These are phyloP conservation scores for Talaromyces albobiverticillius DNA, from an alignment of 2,329 filamentous ascomycete genomes.

Conservation along the genomic window DNA sequence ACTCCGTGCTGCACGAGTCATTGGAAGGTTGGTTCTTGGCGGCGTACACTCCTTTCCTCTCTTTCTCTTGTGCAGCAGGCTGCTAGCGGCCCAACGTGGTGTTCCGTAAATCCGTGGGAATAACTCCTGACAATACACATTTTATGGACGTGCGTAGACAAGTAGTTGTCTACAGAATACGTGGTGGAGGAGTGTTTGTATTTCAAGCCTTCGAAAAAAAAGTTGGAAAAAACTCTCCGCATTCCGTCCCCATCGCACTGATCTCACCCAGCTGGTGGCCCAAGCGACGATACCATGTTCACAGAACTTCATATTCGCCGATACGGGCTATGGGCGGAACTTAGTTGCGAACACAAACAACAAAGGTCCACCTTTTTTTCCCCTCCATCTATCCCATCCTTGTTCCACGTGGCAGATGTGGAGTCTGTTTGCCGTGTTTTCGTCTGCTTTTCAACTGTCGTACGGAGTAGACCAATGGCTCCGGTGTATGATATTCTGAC, in stretches of 20 bases:
- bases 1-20: neutral
- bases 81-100: too few species aligned
- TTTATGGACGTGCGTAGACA: too few species aligned
- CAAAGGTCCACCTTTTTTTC: neutral
- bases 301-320: too few species aligned
- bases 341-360: neutral
- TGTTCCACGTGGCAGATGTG: conserved; percentile 10
- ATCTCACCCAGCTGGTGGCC: neutral
- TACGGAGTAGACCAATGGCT: neutral
- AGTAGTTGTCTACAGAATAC: too few species aligned
- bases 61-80: too few species aligned
- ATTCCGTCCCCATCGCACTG: neutral
- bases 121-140: too few species aligned
- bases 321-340: neutral
- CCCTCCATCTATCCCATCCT: neutral
- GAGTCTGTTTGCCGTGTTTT: neutral
- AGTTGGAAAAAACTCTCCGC: too few species aligned
- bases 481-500: neutral
- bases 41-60: too few species aligned
- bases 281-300: neutral
- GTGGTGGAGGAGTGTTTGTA: too few species aligned
- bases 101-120: too few species aligned
- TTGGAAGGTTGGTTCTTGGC: neutral
- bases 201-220: too few species aligned
- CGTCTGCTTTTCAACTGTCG: too few species aligned